Evolutionary conservation across 116 monocot genomes (phyloP), one percentile per base, ranked within the genome.

Genomic region (Cymodocea nodosa): DNA sequence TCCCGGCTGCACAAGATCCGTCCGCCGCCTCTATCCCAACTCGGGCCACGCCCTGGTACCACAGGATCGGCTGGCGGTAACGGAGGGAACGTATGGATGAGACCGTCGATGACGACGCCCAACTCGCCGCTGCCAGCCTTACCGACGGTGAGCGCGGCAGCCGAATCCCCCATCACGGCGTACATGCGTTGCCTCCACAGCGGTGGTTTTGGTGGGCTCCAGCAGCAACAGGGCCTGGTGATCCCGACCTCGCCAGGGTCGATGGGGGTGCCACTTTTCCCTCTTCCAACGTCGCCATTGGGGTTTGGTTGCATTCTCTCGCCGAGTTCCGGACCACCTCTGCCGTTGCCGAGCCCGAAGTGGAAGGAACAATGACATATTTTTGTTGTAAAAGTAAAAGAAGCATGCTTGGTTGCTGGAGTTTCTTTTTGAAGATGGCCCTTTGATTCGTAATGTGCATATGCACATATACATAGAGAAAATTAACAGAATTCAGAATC

Each of bases 141-240:
- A n/a, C 92, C 92, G 1, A 37, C 81, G 22, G 92, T 93, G 6
- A 77, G 79, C 70, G 79, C 78, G 18, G 78, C 85, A 16, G 81
- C 83, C 16, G 93, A 93, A 74, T 93, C 93, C 13, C 93, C 93
- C 23, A 85, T 93, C 73, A 81, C 93, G 19, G 85, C 93, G 23
- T 93, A 93, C 83, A 85, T 93, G 88, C 76, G 93, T 59, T 72
- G 85, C 15, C 75, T 93, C 66, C 78, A 76, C 23, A 68, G 81
- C n/a, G 84, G 78, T n/a, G 61, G 23, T 44, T 5, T 15, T 62
- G 22, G 68, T 53, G 56, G 48, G 40, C 19, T 12, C 5, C 44
- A 44, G 16, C 54, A 67, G 11, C 53, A 52, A 18, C 62, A 60
- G 35, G 5, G 51, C 16, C 23, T 62, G 30, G 18, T 52, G 48